A percentile compares a stretch with the other conserved stretches of the same genome.
These are phyloP conservation scores for Boletus eberwhitei DNA, from an alignment of 768 basidiomycete species.

Conservation along the genomic window DNA sequence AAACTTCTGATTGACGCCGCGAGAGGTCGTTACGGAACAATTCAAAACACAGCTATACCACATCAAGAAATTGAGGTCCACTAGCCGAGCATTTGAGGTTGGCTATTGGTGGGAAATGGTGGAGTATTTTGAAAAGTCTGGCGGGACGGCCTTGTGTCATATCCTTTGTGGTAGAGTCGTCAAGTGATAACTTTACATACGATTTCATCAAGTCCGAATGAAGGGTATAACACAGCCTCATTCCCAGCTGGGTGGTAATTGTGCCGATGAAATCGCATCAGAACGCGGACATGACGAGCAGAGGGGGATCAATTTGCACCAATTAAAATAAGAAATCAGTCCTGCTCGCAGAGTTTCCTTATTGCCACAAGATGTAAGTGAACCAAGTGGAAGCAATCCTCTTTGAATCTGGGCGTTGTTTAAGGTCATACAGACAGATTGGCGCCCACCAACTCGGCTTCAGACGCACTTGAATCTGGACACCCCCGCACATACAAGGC, in stretches of 20 bases:
- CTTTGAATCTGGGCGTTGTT: not conserved
- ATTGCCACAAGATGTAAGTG: not conserved
- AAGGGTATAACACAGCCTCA: not conserved
- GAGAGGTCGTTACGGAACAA: not conserved
- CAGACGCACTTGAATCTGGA: not conserved
- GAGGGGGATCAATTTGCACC: not conserved
- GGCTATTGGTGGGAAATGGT: too few relatives aligned
- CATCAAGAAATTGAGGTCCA: too few relatives aligned
- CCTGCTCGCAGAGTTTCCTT: not conserved
- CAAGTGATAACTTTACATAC: not conserved
- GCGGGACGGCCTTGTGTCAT: too few relatives aligned
- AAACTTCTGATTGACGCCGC: not conserved
- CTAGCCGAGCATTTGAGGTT: too few relatives aligned
- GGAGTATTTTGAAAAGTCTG: too few relatives aligned
- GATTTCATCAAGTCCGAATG: not conserved
- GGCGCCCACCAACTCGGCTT: not conserved
- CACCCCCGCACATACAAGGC: not conserved
- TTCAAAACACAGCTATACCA: not conserved
- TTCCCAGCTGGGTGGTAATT: not conserved
- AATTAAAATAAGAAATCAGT: not conserved
- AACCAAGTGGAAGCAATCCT: not conserved
- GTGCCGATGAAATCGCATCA: not conserved
- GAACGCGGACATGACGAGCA: not conserved
- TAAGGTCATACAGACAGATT: not conserved
- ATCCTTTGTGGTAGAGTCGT: too few relatives aligned